Evolutionary conservation across 2,329 filamentous ascomycete species (phyloP).

Genomic region (Orbilia brochopaga): DNA sequence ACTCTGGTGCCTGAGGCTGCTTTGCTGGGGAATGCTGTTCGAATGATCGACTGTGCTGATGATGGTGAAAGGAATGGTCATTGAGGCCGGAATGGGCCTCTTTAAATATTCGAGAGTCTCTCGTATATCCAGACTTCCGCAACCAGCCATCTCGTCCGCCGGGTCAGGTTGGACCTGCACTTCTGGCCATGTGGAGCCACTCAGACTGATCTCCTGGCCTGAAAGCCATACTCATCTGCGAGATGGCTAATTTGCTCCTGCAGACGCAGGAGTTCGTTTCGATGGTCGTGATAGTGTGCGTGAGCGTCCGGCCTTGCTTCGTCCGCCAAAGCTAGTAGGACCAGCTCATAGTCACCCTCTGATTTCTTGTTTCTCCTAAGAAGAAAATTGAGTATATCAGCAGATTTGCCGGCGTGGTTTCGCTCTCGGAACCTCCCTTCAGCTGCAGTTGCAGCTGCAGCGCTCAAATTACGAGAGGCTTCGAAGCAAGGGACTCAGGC

Average conservation of each 20-base stretch:
- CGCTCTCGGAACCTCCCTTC: too few relatives aligned
- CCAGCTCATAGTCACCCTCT: too few relatives aligned
- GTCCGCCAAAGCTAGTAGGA: too few relatives aligned
- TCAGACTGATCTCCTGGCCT: conserved; percentile 31
- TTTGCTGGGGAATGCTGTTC: conserved; percentile 49
- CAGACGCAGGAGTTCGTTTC: conserved; percentile 27
- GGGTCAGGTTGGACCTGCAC: conserved; percentile 7
- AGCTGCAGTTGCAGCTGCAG: conserved; percentile 1
- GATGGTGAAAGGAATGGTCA: conserved; percentile 32
- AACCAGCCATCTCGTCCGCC: conserved; percentile 5
- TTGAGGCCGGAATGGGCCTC: conserved; percentile 28
- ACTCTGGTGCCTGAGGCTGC: conserved; percentile 43
- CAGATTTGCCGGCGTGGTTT: neutral
- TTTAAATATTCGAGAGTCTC: conserved; percentile 44
- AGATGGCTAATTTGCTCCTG: conserved; percentile 11
- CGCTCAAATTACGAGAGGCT: neutral
- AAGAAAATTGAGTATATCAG: too few relatives aligned
- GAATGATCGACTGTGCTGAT: conserved; percentile 51
- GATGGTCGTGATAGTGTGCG: neutral
- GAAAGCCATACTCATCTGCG: conserved; percentile 5
- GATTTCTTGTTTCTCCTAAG: too few relatives aligned
- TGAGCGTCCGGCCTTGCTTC: too few relatives aligned
- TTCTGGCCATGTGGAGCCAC: conserved; percentile 8
- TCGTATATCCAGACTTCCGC: neutral
- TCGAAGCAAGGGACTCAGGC: conserved; percentile 21